Conservation (phyloP, 2,329 filamentous ascomycete genomes). For the Venturia oleaginea region DNA sequence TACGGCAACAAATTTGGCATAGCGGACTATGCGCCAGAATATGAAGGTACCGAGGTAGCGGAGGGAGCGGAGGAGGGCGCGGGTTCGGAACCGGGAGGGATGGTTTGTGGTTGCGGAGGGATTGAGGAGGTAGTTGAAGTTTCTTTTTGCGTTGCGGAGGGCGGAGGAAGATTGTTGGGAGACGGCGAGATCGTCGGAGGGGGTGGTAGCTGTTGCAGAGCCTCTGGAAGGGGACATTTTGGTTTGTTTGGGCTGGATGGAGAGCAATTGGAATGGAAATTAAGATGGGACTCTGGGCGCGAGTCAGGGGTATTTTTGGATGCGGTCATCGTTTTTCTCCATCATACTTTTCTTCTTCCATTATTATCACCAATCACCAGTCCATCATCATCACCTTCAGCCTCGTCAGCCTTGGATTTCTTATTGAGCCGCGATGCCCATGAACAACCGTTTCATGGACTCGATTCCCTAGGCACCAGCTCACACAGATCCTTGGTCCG, state of each 20-base stretch:
- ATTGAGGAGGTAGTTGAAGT: conserved; percentile 29
- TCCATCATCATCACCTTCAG: no score
- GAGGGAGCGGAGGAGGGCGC: conserved; percentile 29
- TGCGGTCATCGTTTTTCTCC: no score
- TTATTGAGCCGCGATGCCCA: no score
- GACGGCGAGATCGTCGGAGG: not conserved
- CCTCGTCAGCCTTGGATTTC: no score
- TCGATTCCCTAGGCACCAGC: no score
- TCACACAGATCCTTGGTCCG: no score
- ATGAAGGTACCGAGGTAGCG: conserved; percentile 32
- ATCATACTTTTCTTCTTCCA: no score
- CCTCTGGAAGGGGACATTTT: not conserved
- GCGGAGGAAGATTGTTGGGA: conserved; percentile 16
- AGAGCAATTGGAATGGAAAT: not conserved
- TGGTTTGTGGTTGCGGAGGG: conserved; percentile 22
- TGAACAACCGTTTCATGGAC: no score
- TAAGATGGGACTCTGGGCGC: not conserved
- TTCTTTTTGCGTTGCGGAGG: conserved; percentile 23
- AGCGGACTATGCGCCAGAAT: conserved; percentile 35
- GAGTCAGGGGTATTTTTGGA: not conserved
- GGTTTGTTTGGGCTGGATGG: not conserved
- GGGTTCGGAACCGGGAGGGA: conserved; percentile 29
- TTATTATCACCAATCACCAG: no score
- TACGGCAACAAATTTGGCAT: conserved; percentile 35
- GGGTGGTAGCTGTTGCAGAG: not conserved